These are phyloP conservation scores for Coelastrella sp. DNA, from an alignment of 139 green algal species.

Conservation along the genomic window DNA sequence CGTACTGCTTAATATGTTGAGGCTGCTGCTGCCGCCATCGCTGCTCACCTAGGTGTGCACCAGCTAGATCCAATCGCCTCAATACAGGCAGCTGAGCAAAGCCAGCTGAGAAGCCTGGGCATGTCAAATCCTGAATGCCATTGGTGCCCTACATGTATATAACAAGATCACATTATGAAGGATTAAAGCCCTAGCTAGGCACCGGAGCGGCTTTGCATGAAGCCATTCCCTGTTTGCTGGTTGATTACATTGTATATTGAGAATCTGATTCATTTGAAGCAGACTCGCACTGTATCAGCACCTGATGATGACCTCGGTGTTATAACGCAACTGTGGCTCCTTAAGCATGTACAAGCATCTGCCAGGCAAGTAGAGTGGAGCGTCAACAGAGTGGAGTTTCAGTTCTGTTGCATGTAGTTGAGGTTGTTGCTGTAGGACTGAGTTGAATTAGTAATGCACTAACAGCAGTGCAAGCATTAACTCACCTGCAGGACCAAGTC, in stretches of 20 bases:
- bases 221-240: too few relatives aligned
- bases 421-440: not conserved
- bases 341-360: too few relatives aligned
- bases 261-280: too few relatives aligned
- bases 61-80: slow-evolving; percentile 16
- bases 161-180: too few relatives aligned
- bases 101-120: slow-evolving; percentile 6
- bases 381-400: too few relatives aligned
- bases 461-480: not conserved
- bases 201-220: too few relatives aligned
- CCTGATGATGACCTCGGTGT: not conserved
- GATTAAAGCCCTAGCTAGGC: not conserved
- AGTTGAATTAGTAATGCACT: not conserved
- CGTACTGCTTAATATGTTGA: not conserved
- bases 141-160: not conserved
- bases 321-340: not conserved
- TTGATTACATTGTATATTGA: too few relatives aligned
- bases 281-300: too few relatives aligned
- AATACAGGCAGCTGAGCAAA: slow-evolving; percentile 30
- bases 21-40: not conserved
- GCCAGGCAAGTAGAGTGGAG: too few relatives aligned
- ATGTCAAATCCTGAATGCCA: slow-evolving; percentile 3
- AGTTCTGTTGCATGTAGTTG: too few relatives aligned
- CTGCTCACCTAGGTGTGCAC: slow-evolving; percentile 10
- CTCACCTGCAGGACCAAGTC: slow-evolving; percentile 34